Evolutionary conservation across 768 basidiomycete genomes (phyloP), one percentile per base, ranked within the genome.

Genomic region (Inosperma sp.): DNA sequence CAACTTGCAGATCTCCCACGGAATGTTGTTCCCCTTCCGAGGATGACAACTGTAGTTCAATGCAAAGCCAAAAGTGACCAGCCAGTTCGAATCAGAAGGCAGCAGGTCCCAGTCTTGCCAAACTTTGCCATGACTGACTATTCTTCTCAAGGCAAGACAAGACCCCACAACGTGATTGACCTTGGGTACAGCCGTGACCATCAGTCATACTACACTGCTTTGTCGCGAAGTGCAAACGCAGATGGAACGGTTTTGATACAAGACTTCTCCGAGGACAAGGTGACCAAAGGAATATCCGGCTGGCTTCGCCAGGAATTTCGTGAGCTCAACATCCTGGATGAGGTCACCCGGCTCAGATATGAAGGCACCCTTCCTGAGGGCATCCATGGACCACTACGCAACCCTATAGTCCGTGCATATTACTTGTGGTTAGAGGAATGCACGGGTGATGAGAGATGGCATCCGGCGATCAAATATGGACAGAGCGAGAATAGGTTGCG

Each of bases 61-160:
- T 53, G 51, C 21, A 19, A 13, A 35, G n/a, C 52, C 1, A 53
- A 50, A 3, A 52, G 57, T 49, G 65, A 61, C 44, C 26, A 14
- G 3, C 17, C 9, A 2, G 16, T 65, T 0, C 37, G 21, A 10
- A 47, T 71, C 8, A 45, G 48, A 8, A 13, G 64, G 8, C 43
- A 58, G 14, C 69, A 69, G 39, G 61, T 68, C 0, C 30, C 53
- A 4, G 36, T 68, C 0, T 21, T 64, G 0, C 55, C 58, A 0
- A 67, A 66, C 53, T 70, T 68, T 58, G 59, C 65, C 3, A 68
- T 69, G 63, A 70, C 68, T 1, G 68, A 69, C 33, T 70, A 67
- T 51, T 36, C 62, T 1, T 63, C 61, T 0, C 70, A 72, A 50
- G 70, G 69, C 0, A 67, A 65, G 43, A 65, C 68, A 4, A 7